These are phyloP conservation scores for Volvariella surrecta DNA, from an alignment of 1,284 basidiomycete genomes.

Conservation along the genomic window DNA sequence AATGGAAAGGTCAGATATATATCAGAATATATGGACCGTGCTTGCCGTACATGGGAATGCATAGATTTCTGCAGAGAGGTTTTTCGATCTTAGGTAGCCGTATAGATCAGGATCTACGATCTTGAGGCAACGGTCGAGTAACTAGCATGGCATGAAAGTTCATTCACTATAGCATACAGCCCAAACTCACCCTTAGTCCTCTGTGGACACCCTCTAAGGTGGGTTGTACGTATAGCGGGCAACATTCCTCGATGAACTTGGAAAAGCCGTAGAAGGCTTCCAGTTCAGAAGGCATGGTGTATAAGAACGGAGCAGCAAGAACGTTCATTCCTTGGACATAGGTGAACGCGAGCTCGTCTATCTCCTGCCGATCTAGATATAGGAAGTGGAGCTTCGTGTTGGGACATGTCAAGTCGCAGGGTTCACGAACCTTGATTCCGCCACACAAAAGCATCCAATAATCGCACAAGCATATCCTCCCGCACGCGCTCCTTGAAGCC, in stretches of 20 bases:
- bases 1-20: constrained; percentile 5
- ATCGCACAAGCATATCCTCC: constrained; percentile 92
- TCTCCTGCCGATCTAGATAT: constrained; percentile 57
- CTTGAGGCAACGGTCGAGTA: constrained; percentile 86
- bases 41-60: constrained; percentile 93
- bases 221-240: constrained; percentile 93
- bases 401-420: not conserved
- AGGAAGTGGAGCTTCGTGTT: not conserved
- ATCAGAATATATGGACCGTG: constrained; percentile 1
- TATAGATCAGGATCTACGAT: constrained; percentile 86
- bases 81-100: constrained; percentile 77
- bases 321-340: constrained; percentile 99
- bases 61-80: constrained; percentile 96
- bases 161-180: not conserved
- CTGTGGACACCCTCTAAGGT: constrained; percentile 92
- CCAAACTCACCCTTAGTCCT: constrained; percentile 73
- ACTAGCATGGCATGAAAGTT: constrained; percentile 33
- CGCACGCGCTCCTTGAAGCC: constrained; percentile 93
- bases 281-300: constrained; percentile 90
- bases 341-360: constrained; percentile 72
- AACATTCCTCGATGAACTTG: constrained; percentile 88
- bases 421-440: constrained; percentile 62
- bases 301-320: constrained; percentile 93
- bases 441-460: constrained; percentile 97
- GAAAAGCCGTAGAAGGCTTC: constrained; percentile 96